These are phyloP conservation scores for Dendrocalamus latiflorus DNA, from an alignment of 202 grass and related monocot genomes.

Conservation along the genomic window DNA sequence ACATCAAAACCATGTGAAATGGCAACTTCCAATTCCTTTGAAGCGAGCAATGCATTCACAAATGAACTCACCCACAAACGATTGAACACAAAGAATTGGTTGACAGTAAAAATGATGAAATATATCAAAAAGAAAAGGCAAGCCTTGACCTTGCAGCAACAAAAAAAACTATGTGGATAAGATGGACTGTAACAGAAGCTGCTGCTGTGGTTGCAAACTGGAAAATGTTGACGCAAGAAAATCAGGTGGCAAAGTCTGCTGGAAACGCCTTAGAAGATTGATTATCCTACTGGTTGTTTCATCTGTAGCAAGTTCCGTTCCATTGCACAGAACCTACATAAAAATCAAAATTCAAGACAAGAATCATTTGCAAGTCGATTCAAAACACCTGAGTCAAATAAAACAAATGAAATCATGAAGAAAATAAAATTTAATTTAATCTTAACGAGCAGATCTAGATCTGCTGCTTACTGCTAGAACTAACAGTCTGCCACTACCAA, in stretches of 20 bases:
- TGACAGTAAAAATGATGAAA: conserved; percentile 43
- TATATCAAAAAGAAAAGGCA: conserved; percentile 35
- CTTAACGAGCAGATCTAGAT: not conserved
- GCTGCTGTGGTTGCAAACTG: conserved; percentile 81
- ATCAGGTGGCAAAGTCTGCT: conserved; percentile 79
- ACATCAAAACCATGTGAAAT: conserved; percentile 46
- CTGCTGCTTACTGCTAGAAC: not conserved
- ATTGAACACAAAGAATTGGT: conserved; percentile 49
- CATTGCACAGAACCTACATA: conserved; percentile 60
- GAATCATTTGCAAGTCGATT: not conserved
- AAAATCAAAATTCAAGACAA: not conserved
- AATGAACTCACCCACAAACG: conserved; percentile 47
- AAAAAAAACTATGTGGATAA: conserved; percentile 52
- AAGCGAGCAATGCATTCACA: conserved; percentile 52
- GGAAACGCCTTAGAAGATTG: conserved; percentile 61
- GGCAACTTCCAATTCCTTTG: conserved; percentile 20
- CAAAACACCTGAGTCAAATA: no score
- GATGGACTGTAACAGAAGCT: conserved; percentile 78
- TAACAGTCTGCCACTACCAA: not conserved
- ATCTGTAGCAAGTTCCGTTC: conserved; percentile 70
- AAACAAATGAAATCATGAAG: not conserved
- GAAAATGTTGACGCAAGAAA: conserved; percentile 74
- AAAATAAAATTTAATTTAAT: not conserved
- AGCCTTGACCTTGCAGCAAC: conserved; percentile 8
- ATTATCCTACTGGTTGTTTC: conserved; percentile 62